Evolutionary conservation across 768 basidiomycete species (phyloP).

Genomic region (Boletellus ananiceps): DNA sequence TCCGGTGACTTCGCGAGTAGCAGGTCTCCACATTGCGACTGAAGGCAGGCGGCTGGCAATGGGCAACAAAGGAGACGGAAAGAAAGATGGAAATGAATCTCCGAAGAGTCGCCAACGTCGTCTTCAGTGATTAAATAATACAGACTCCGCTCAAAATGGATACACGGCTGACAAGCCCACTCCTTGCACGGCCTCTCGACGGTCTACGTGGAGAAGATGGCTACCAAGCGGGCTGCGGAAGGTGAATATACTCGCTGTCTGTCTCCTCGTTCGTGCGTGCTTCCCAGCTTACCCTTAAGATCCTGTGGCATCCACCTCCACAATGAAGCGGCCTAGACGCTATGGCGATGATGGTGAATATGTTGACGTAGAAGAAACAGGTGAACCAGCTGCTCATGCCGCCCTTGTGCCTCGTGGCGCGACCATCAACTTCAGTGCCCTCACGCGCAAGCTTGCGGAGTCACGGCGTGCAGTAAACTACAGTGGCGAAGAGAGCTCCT

Average conservation of each 20-base stretch:
- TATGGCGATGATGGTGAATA: slow-evolving; percentile 53
- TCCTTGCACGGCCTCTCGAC: background rate
- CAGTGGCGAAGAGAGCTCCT: slow-evolving; percentile 42
- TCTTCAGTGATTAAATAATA: slow-evolving; percentile 11
- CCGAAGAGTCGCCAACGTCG: slow-evolving; percentile 19
- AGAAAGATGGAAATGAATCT: slow-evolving; percentile 31
- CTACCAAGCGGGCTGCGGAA: slow-evolving; percentile 39
- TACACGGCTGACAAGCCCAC: slow-evolving; percentile 23
- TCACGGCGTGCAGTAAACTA: slow-evolving; percentile 43
- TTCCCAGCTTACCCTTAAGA: slow-evolving; percentile 13
- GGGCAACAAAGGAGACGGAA: slow-evolving; percentile 13
- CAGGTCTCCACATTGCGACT: slow-evolving; percentile 78
- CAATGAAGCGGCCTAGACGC: slow-evolving; percentile 40
- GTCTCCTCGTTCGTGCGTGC: background rate
- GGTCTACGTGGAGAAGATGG: slow-evolving; percentile 22
- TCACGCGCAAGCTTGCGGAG: slow-evolving; percentile 74
- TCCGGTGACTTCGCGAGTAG: slow-evolving; percentile 84
- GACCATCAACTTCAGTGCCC: slow-evolving; percentile 84
- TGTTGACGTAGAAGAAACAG: slow-evolving; percentile 50
- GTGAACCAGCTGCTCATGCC: slow-evolving; percentile 30
- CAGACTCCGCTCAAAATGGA: slow-evolving; percentile 33
- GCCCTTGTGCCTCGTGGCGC: slow-evolving; percentile 60
- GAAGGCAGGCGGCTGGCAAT: slow-evolving; percentile 29
- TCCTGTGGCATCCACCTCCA: slow-evolving; percentile 21
- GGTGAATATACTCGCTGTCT: slow-evolving; percentile 22